Percentiles rank a stretch among this genome's conserved stretches.
phyloP scores from a whole-genome alignment of 345 rosid genomes.

The Microthlaspi erraticum region DNA sequence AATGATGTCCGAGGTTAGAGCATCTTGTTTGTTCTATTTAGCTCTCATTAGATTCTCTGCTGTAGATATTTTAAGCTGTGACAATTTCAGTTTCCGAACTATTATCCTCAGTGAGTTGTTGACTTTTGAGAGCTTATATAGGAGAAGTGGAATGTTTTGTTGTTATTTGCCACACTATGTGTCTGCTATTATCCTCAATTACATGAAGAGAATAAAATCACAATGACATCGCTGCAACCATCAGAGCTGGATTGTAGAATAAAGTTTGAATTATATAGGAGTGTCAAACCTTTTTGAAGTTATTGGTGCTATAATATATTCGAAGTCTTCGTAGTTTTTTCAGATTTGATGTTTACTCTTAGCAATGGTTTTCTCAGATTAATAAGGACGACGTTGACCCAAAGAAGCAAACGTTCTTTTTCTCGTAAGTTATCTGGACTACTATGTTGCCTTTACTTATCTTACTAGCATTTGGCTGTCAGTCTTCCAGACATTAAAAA shows the following conservation, averaged over 20 bases:
- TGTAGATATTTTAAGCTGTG: conserved; percentile 17
- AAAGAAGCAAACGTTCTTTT: conserved; percentile 85
- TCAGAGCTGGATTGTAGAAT: conserved; percentile 20
- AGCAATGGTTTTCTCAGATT: conserved; percentile 52
- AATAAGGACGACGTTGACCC: conserved; percentile 86
- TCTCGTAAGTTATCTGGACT: conserved; percentile 58
- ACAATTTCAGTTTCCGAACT: conserved; percentile 19
- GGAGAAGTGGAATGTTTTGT: conserved; percentile 20
- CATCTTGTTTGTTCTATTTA: conserved; percentile 33
- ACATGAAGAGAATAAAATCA: conserved; percentile 3
- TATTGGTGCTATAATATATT: conserved; percentile 27
- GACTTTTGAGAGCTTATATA: conserved; percentile 19
- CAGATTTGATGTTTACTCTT: conserved; percentile 6
- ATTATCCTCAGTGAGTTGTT: conserved; percentile 7
- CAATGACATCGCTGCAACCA: conserved; percentile 12
- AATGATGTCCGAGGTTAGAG: conserved; percentile 81
- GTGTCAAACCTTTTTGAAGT: conserved; percentile 25
- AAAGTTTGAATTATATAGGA: conserved; percentile 16
- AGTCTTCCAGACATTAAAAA: conserved; percentile 18
- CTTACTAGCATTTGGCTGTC: conserved; percentile 22
- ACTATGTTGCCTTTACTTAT: conserved; percentile 15
- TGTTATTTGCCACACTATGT: conserved; percentile 20
- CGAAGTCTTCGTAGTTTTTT: conserved; percentile 2
- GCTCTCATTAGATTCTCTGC: conserved; percentile 22
- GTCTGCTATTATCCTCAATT: conserved; percentile 11